Percentiles rank a stretch among this genome's conserved stretches.
These are phyloP conservation scores for Angomonas ambiguus DNA, from an alignment of 208 protist genomes.

Conservation along the genomic window DNA sequence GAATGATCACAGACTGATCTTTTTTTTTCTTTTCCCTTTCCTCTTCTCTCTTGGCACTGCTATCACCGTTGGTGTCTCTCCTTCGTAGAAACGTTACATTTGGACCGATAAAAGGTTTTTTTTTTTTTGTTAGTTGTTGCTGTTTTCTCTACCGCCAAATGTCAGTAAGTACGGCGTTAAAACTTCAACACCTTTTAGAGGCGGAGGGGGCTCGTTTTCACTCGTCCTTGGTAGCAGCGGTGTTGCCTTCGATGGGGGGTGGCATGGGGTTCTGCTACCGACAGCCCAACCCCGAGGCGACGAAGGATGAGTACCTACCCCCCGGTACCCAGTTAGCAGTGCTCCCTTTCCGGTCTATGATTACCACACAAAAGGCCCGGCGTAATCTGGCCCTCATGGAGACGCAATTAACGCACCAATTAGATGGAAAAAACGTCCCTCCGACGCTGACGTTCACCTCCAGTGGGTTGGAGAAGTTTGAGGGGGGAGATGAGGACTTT, in stretches of 20 bases:
- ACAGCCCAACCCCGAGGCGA: conserved; percentile 30
- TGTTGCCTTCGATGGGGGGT: conserved; percentile 77
- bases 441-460: conserved; percentile 10
- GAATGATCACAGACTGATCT: too few relatives aligned
- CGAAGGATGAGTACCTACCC: conserved; percentile 26
- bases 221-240: conserved; percentile 28
- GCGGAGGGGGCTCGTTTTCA: conserved; percentile 60
- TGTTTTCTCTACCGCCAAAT: neutral
- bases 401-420: neutral
- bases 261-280: conserved; percentile 53
- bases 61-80: too few relatives aligned
- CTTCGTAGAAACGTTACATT: too few relatives aligned
- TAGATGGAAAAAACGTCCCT: neutral
- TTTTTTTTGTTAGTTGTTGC: neutral
- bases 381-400: conserved; percentile 58
- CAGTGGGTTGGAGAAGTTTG: conserved; percentile 3
- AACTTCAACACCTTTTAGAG: conserved; percentile 51
- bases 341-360: conserved; percentile 61
- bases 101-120: too few relatives aligned
- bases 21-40: too few relatives aligned
- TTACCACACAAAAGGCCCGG: conserved; percentile 68
- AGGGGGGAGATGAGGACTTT: conserved; percentile 4
- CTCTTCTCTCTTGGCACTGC: too few relatives aligned
- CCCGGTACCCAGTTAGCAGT: conserved; percentile 37
- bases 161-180: conserved; percentile 13